Conservation (phyloP, 345 rosid genomes). For the Ceriops zippeliana region DNA sequence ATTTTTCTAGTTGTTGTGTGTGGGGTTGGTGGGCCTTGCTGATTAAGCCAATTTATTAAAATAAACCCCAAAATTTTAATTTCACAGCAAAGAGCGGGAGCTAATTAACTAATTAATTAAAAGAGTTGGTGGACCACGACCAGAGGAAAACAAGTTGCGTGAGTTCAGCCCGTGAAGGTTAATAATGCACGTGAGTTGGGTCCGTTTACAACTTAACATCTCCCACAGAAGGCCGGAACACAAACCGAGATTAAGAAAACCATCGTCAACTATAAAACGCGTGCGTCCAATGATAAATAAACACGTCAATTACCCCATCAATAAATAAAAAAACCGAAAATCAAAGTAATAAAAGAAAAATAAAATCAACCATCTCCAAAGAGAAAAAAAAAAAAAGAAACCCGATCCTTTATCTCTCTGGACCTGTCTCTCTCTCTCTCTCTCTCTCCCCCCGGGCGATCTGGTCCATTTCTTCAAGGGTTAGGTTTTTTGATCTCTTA, state of each 20-base stretch:
- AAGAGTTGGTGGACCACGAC: no score
- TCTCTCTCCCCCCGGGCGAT: constrained; percentile 23
- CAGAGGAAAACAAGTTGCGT: no score
- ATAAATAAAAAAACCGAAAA: not conserved
- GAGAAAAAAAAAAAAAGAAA: not conserved
- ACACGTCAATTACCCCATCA: constrained; percentile 28
- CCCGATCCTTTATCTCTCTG: constrained; percentile 4
- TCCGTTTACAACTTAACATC: no score
- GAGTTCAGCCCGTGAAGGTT: not conserved
- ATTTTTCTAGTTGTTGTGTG: no score
- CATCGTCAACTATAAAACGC: no score
- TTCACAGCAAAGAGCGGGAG: no score
- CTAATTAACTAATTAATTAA: no score
- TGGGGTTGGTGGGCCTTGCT: no score
- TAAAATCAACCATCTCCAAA: not conserved
- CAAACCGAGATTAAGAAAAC: not conserved
- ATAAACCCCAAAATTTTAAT: no score
- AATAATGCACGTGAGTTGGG: no score
- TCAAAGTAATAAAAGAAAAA: not conserved
- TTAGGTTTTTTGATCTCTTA: constrained; percentile 26
- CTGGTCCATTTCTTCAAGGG: constrained; percentile 33
- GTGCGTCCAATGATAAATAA: not conserved
- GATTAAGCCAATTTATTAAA: no score
- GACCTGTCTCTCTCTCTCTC: constrained; percentile 7
- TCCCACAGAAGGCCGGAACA: not conserved